These are phyloP conservation scores for Simplicillium aogashimaense DNA, from an alignment of 2,329 filamentous ascomycete genomes.

Conservation along the genomic window DNA sequence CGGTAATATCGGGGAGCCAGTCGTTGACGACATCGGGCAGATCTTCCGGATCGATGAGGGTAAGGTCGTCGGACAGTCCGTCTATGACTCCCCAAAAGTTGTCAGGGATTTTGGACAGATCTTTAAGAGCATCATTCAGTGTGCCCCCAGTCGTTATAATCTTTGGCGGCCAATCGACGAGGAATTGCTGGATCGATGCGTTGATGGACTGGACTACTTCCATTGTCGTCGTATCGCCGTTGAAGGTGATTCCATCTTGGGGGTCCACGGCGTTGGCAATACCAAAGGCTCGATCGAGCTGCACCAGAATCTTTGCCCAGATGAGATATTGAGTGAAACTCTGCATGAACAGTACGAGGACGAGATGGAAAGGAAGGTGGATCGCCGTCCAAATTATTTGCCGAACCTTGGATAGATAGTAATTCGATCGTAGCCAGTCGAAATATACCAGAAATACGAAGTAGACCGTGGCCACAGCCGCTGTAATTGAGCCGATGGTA, in stretches of 20 bases:
- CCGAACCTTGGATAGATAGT: conserved; percentile 43
- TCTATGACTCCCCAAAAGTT: conserved; percentile 15
- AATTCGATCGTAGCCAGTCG: conserved; percentile 51
- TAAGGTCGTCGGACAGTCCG: conserved; percentile 2
- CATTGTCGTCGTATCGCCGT: conserved; percentile 8
- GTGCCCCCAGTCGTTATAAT: conserved; percentile 11
- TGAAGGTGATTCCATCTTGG: conserved; percentile 11
- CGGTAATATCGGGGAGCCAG: no score
- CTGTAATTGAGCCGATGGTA: conserved; percentile 29
- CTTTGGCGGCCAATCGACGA: conserved; percentile 16
- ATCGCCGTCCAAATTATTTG: conserved; percentile 49
- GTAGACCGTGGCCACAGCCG: conserved; percentile 30
- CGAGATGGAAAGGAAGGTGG: conserved; percentile 55
- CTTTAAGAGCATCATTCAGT: conserved; percentile 14
- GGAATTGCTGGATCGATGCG: conserved; percentile 12
- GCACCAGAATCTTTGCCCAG: conserved; percentile 29
- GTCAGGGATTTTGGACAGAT: conserved; percentile 17
- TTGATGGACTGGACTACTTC: background rate
- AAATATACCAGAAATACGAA: conserved; percentile 39
- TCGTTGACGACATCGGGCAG: conserved; percentile 3
- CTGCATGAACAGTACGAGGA: conserved; percentile 54
- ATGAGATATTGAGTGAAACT: conserved; percentile 47
- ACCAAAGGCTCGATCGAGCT: conserved; percentile 11
- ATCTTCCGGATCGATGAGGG: conserved; percentile 1
- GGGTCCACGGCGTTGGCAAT: conserved; percentile 7